These are phyloP conservation scores for Meredithiella fracta DNA, from an alignment of 2,329 filamentous ascomycete genomes.

Conservation along the genomic window DNA sequence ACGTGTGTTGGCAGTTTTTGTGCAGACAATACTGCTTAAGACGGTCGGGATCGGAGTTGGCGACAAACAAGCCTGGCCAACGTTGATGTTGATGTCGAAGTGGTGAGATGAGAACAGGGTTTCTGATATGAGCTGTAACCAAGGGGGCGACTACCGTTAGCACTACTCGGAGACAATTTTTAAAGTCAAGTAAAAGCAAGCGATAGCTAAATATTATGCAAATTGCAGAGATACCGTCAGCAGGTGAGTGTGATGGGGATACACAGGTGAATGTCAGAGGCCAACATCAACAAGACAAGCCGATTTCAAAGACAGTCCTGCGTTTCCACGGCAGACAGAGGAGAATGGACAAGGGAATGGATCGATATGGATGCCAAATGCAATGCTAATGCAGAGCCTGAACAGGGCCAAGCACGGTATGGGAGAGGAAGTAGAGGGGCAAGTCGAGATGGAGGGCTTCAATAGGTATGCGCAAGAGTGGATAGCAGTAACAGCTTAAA, in stretches of 20 bases:
- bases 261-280: no score
- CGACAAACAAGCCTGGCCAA: not conserved
- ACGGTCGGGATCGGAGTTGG: not conserved
- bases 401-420: not conserved
- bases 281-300: not conserved
- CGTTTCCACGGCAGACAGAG: not conserved
- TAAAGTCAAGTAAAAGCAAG: not conserved
- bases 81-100: not conserved
- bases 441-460: not conserved
- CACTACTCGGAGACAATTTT: no score
- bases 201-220: not conserved
- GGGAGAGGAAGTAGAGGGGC: not conserved
- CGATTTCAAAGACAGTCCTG: not conserved
- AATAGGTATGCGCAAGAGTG: not conserved
- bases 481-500: not conserved
- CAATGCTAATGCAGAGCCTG: not conserved
- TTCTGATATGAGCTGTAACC: not conserved
- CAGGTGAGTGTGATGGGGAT: not conserved
- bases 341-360: not conserved
- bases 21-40: no score
- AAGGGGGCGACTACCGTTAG: not conserved
- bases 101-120: not conserved
- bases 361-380: not conserved
- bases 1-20: not conserved
- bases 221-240: not conserved